phyloP scores from a whole-genome alignment of 768 basidiomycete genomes.

The Agaricus sinodeliciosus region DNA sequence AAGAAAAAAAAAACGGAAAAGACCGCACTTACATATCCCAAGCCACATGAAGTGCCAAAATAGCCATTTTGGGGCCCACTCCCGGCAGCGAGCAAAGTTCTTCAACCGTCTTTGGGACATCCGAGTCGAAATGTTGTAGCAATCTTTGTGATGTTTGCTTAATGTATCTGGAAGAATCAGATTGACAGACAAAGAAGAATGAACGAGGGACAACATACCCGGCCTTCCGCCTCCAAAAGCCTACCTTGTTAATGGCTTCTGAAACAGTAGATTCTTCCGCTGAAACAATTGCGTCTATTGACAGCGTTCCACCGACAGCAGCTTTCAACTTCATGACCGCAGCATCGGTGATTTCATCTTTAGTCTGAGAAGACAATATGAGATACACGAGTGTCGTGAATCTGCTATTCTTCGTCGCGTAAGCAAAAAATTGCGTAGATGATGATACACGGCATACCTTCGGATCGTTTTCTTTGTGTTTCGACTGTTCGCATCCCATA shows the following conservation, averaged over 20 bases:
- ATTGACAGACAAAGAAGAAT: background rate
- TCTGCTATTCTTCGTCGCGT: slow-evolving; percentile 57
- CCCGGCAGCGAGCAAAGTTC: slow-evolving; percentile 84
- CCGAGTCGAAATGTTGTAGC: slow-evolving; percentile 66
- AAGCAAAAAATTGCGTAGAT: background rate
- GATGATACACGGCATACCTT: slow-evolving; percentile 35
- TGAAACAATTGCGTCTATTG: slow-evolving; percentile 56
- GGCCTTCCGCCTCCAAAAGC: slow-evolving; percentile 88
- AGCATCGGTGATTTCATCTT: slow-evolving; percentile 83
- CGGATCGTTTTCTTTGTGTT: slow-evolving; percentile 55
- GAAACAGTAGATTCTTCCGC: slow-evolving; percentile 61
- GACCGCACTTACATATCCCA: slow-evolving; percentile 63
- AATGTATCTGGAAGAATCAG: slow-evolving; percentile 46
- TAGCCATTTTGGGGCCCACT: slow-evolving; percentile 97
- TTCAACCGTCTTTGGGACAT: slow-evolving; percentile 85
- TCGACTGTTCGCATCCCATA: slow-evolving; percentile 80
- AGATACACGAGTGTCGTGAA: slow-evolving; percentile 85
- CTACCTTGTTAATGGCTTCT: slow-evolving; percentile 80
- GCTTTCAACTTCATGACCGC: slow-evolving; percentile 70
- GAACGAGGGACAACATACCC: slow-evolving; percentile 37
- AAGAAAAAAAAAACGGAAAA: background rate
- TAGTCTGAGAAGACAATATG: slow-evolving; percentile 95
- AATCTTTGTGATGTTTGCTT: slow-evolving; percentile 66
- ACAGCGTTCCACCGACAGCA: slow-evolving; percentile 71
- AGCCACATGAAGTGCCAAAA: slow-evolving; percentile 73